phyloP scores from a whole-genome alignment of 202 grass and related monocot genomes.

The Panicum hallii region DNA sequence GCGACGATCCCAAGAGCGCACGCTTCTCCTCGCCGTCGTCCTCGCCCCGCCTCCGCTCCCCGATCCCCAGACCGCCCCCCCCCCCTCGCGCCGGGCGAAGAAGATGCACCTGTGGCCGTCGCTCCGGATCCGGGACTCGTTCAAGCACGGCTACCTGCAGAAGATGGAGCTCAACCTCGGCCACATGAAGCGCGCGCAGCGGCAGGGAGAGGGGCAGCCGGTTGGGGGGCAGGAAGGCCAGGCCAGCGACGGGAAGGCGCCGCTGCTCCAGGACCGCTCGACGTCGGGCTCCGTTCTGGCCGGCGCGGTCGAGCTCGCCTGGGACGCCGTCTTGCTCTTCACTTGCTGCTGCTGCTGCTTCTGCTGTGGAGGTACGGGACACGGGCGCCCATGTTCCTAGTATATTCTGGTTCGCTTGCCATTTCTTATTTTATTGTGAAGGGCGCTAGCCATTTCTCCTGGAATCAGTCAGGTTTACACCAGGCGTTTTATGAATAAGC shows the following conservation, averaged over 20 bases:
- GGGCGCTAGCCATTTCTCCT: not conserved
- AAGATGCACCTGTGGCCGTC: constrained; percentile 97
- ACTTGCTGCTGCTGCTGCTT: constrained; percentile 78
- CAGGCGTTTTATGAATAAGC: not conserved
- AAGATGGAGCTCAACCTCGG: constrained; percentile 84
- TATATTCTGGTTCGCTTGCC: not conserved
- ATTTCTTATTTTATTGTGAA: not conserved
- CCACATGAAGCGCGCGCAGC: constrained; percentile 60
- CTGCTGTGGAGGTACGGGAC: constrained; percentile 74
- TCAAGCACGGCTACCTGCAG: constrained; percentile 76
- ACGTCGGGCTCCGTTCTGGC: constrained; percentile 28
- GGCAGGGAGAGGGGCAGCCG: constrained; percentile 17
- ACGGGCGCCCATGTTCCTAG: not conserved
- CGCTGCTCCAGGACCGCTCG: constrained; percentile 52
- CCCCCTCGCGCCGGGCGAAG: constrained; percentile 26
- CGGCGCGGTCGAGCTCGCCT: constrained; percentile 41
- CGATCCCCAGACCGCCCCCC: not conserved
- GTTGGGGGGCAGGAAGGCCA: not conserved
- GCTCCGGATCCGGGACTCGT: constrained; percentile 78
- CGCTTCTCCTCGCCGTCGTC: constrained; percentile 9
- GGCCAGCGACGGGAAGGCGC: constrained; percentile 35
- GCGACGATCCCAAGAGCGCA: constrained; percentile 24
- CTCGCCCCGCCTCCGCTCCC: not conserved
- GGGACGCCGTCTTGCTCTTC: constrained; percentile 68
- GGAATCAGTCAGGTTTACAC: not conserved